These are phyloP conservation scores for Conticribra guillardii DNA, from an alignment of 108 stramenopile genomes.

Conservation along the genomic window DNA sequence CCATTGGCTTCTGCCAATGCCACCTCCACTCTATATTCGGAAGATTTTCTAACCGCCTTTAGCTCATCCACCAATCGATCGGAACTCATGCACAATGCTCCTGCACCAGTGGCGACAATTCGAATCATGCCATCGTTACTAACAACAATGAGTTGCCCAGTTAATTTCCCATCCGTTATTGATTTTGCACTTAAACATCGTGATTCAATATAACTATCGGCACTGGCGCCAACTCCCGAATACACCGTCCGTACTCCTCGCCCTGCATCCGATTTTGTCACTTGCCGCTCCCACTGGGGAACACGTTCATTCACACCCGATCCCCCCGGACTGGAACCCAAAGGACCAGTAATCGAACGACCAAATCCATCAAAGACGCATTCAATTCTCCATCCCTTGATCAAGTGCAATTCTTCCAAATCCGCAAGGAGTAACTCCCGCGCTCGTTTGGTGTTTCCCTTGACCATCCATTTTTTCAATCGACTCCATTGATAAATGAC, in stretches of 20 bases:
- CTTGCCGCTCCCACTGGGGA: constrained; percentile 37
- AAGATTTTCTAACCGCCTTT: constrained; percentile 75
- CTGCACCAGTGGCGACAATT: constrained; percentile 68
- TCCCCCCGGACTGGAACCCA: constrained; percentile 59
- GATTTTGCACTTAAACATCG: constrained; percentile 74
- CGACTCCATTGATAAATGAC: constrained; percentile 85
- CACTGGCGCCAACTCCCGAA: constrained; percentile 72
- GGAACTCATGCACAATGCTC: constrained; percentile 76
- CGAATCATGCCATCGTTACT: constrained; percentile 86
- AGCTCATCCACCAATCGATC: constrained; percentile 81
- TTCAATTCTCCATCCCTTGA: constrained; percentile 86
- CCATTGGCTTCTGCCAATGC: constrained; percentile 79
- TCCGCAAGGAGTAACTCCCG: constrained; percentile 74
- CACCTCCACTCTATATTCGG: constrained; percentile 72
- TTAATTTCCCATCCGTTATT: constrained; percentile 65
- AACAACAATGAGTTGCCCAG: constrained; percentile 75
- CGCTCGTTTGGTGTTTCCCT: constrained; percentile 61
- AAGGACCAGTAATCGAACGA: constrained; percentile 40
- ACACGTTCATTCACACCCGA: constrained; percentile 28
- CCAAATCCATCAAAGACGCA: constrained; percentile 87
- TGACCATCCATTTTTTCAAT: constrained; percentile 83
- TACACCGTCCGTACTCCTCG: constrained; percentile 73
- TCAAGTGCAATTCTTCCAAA: constrained; percentile 69
- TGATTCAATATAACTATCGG: constrained; percentile 82
- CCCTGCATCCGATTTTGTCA: constrained; percentile 49